Evolutionary conservation across 768 basidiomycete species (phyloP).

Genomic region (Daedaleopsis sinensis): DNA sequence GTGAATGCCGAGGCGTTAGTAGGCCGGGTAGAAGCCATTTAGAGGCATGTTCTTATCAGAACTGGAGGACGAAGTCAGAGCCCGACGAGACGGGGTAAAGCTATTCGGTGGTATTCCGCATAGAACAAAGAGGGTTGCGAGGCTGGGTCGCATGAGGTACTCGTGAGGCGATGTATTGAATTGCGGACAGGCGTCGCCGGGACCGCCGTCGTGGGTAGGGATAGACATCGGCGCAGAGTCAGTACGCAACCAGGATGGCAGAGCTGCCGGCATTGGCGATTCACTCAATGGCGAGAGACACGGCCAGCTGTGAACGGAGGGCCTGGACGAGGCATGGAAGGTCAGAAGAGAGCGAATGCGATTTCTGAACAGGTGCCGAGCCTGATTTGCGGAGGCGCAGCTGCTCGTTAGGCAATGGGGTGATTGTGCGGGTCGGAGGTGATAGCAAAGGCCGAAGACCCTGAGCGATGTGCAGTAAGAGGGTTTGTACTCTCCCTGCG

Average conservation of each 20-base stretch:
- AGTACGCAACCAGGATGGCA: background rate
- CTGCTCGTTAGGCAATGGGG: background rate
- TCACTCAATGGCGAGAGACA: background rate
- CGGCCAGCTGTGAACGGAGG: background rate
- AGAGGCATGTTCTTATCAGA: background rate
- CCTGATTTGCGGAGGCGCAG: background rate
- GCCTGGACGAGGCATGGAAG: background rate
- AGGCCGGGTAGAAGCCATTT: background rate
- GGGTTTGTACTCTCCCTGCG: background rate
- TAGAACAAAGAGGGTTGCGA: background rate
- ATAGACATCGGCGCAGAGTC: background rate
- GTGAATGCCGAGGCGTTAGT: background rate
- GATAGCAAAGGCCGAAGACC: background rate
- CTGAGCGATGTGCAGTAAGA: background rate
- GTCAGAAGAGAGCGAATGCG: background rate
- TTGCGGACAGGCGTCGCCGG: background rate
- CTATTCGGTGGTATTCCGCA: background rate
- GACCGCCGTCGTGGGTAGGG: background rate
- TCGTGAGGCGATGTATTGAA: background rate
- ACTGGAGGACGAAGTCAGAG: no score
- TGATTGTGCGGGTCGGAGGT: slow-evolving; percentile 13
- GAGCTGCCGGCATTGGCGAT: background rate
- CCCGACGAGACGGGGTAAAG: background rate
- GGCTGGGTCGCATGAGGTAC: background rate
- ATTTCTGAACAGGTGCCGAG: background rate